Evolutionary conservation across 129 eudicot species (phyloP).

Genomic region (Saussurea involucrata): DNA sequence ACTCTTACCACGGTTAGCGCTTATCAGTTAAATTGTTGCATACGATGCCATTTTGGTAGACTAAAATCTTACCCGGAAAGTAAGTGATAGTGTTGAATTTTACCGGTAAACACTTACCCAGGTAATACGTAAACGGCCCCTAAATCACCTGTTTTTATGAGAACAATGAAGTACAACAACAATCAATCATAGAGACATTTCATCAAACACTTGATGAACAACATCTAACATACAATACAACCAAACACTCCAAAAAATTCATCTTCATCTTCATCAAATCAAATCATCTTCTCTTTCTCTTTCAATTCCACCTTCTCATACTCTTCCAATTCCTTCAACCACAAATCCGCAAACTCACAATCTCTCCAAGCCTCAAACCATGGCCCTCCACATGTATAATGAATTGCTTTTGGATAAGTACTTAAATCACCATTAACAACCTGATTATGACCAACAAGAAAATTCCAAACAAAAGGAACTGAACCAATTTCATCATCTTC

Average conservation of each 20-base stretch:
- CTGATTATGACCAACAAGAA: constrained; percentile 82
- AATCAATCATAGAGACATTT: background rate
- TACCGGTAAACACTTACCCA: too few relatives aligned
- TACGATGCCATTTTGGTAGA: too few relatives aligned
- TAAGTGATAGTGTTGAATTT: too few relatives aligned
- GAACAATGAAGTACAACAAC: background rate
- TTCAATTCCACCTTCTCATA: constrained; percentile 42
- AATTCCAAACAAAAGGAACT: constrained; percentile 84
- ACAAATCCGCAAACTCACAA: constrained; percentile 86
- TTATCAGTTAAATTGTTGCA: too few relatives aligned
- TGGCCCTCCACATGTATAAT: constrained; percentile 89
- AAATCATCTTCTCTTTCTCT: constrained; percentile 32
- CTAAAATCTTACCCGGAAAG: too few relatives aligned
- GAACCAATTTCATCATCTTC: constrained; percentile 84
- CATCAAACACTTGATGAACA: constrained; percentile 10
- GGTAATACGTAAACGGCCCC: too few relatives aligned
- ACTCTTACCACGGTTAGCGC: too few relatives aligned
- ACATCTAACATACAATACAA: background rate
- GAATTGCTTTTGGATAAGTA: constrained; percentile 70
- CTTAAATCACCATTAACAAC: constrained; percentile 53
- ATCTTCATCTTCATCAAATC: background rate
- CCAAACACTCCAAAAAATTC: background rate
- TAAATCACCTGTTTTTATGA: background rate
- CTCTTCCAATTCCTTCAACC: constrained; percentile 81
- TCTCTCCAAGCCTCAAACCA: constrained; percentile 95